Evolutionary conservation across 495 filamentous ascomycete genomes (phyloP).

Genomic region (Xylaria bambusicola): DNA sequence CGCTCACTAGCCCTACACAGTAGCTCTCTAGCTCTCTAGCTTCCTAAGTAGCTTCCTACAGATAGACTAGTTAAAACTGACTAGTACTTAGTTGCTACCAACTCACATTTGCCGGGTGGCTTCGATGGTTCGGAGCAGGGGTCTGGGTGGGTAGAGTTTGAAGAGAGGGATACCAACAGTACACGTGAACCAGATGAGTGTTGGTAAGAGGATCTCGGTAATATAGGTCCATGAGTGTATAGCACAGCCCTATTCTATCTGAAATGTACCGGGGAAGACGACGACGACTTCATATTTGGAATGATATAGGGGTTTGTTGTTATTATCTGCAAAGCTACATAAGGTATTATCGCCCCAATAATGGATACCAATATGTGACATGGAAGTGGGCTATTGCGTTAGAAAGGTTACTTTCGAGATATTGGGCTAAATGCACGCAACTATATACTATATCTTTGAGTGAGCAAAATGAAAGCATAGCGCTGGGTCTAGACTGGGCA

Average conservation of each 20-base stretch:
- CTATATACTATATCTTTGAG: neutral
- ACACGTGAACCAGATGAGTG: too few relatives aligned
- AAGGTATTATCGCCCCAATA: neutral
- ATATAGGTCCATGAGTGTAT: neutral
- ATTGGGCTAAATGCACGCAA: neutral
- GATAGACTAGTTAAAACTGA: too few relatives aligned
- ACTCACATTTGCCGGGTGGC: constrained; percentile 10
- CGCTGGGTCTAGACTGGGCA: neutral
- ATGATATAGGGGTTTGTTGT: constrained; percentile 5
- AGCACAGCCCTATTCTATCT: constrained; percentile 4
- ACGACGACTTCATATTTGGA: neutral
- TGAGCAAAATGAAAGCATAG: too few relatives aligned
- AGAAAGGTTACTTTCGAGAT: neutral
- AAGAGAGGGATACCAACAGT: too few relatives aligned
- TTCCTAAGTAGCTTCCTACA: too few relatives aligned
- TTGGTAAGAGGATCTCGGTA: too few relatives aligned
- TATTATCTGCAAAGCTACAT: neutral
- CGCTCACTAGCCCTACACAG: too few relatives aligned
- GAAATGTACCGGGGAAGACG: neutral
- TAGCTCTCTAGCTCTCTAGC: too few relatives aligned
- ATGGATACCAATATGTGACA: neutral
- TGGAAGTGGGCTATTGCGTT: neutral
- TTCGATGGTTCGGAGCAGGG: constrained; percentile 7
- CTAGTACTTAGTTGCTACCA: neutral
- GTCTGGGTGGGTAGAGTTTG: neutral